Evolutionary conservation across 2,329 filamentous ascomycete genomes (phyloP).

Genomic region (Daldinia sp.): DNA sequence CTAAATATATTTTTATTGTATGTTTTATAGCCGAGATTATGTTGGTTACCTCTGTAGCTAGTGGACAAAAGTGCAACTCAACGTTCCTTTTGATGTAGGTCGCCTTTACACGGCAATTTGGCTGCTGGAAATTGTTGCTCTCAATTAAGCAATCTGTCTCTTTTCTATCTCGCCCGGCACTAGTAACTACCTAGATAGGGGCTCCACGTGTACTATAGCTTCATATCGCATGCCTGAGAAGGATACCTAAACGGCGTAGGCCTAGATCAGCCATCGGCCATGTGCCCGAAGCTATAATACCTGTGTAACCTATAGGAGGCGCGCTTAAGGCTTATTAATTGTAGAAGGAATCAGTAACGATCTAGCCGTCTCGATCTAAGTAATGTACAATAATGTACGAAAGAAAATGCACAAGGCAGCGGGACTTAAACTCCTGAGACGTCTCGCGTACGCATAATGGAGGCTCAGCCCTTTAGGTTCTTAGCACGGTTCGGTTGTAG

Average conservation of each 20-base stretch:
- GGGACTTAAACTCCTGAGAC: constrained; percentile 19
- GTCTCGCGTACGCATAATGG: constrained; percentile 22
- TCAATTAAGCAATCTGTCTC: not conserved
- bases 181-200: not conserved
- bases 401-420: constrained; percentile 17
- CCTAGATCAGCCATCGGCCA: constrained; percentile 13
- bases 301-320: constrained; percentile 23
- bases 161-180: not conserved
- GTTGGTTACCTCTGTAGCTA: too few relatives aligned
- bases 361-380: too few relatives aligned
- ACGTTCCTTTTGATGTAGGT: not conserved
- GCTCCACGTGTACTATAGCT: not conserved
- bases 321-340: constrained; percentile 32
- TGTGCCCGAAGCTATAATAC: constrained; percentile 24
- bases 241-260: not conserved
- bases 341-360: constrained; percentile 4
- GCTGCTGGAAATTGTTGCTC: not conserved
- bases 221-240: not conserved
- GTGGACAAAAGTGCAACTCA: not conserved
- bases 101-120: not conserved
- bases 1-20: not conserved
- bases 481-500: constrained; percentile 12
- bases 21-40: not conserved
- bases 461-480: constrained; percentile 26
- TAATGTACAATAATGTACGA: constrained; percentile 1